Conservation (phyloP, 2,329 filamentous ascomycete species). For the Dactylellina leptospora region DNA sequence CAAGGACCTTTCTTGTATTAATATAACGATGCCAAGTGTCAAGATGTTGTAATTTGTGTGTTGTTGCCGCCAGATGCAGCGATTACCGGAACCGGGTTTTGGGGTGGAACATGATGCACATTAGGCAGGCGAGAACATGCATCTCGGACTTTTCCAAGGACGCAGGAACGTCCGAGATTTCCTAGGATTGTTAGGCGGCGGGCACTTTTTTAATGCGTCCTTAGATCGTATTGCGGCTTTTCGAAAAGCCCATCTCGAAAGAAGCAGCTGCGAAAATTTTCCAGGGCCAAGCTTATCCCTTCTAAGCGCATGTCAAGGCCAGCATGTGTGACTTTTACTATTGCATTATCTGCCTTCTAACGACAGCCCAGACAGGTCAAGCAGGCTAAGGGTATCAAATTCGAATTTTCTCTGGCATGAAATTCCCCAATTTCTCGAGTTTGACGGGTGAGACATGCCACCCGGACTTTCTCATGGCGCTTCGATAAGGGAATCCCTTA, state of each 20-base stretch:
- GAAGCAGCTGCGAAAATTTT: constrained; percentile 8
- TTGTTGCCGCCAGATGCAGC: constrained; percentile 1
- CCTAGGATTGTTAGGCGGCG: constrained; percentile 14
- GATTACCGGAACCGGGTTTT: constrained; percentile 9
- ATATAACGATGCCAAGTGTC: too few species aligned
- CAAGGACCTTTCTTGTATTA: too few species aligned
- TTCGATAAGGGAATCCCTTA: constrained; percentile 12
- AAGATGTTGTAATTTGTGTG: constrained; percentile 4
- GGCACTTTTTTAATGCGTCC: constrained; percentile 3
- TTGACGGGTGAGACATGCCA: neutral
- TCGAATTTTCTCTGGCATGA: constrained; percentile 1
- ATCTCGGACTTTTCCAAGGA: constrained; percentile 3
- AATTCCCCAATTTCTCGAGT: neutral
- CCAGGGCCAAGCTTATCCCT: neutral
- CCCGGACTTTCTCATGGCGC: neutral
- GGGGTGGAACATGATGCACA: constrained; percentile 4
- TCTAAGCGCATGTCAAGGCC: neutral
- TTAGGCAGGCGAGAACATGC: constrained; percentile 14
- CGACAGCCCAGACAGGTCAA: neutral
- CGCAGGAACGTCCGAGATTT: constrained; percentile 1
- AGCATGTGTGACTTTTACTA: neutral
- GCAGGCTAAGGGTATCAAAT: neutral
- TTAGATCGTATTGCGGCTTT: neutral
- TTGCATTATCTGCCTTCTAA: neutral
- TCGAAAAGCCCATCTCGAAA: constrained; percentile 6